Percentiles rank a stretch among this genome's conserved stretches.
Conservation (phyloP, 2,329 filamentous ascomycete species). For the Madurella mycetomatis region DNA sequence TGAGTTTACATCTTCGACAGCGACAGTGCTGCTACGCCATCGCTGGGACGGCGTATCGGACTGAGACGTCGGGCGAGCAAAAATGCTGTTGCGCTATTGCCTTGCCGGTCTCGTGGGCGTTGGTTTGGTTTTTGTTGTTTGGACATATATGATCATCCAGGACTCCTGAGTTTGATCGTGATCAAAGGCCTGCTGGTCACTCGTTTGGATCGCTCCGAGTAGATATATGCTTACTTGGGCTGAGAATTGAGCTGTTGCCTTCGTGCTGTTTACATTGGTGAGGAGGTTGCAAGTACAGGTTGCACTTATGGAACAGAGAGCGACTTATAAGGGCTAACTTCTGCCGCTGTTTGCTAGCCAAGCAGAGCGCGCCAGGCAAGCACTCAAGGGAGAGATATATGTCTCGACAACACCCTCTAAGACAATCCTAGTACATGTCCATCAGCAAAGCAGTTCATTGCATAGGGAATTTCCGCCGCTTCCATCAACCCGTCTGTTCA, state of each 20-base stretch:
- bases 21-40: constrained; percentile 55
- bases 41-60: constrained; percentile 50
- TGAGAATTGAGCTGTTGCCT: constrained; percentile 35
- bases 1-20: constrained; percentile 39
- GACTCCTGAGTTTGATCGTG: background rate
- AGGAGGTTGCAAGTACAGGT: background rate
- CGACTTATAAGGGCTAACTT: too few species aligned
- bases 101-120: constrained; percentile 44
- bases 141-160: background rate
- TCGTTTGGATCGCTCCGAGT: background rate
- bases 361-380: too few species aligned
- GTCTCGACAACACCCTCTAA: too few species aligned
- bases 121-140: constrained; percentile 25
- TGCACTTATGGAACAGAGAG: background rate
- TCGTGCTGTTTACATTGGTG: background rate
- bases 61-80: constrained; percentile 42
- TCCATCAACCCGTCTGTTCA: too few species aligned
- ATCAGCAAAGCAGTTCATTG: too few species aligned
- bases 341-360: too few species aligned
- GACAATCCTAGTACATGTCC: too few species aligned
- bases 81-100: constrained; percentile 54
- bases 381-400: too few species aligned
- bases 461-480: too few species aligned
- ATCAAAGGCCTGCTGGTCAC: background rate
- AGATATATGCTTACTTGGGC: background rate